Conservation (phyloP, 371 early-diverging fungal species). For the Mortierella sp. region DNA sequence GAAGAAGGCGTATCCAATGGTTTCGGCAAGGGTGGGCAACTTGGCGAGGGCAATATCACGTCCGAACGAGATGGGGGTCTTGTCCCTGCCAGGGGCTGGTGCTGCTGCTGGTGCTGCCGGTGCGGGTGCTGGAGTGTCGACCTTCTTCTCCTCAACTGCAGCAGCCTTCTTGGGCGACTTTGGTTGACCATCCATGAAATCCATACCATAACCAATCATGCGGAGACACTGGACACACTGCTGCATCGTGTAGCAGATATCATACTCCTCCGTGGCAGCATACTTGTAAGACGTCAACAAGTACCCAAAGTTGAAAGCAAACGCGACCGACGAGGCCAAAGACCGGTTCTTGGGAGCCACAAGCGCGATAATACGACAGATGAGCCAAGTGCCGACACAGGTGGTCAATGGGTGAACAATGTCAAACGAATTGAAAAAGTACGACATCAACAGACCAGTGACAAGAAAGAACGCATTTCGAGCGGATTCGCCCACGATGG, state of each 20-base stretch:
- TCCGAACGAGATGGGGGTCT: conserved; percentile 59
- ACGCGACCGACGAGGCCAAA: conserved; percentile 63
- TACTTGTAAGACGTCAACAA: conserved; percentile 70
- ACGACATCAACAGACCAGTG: conserved; percentile 67
- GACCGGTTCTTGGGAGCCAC: conserved; percentile 59
- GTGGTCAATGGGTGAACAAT: conserved; percentile 75
- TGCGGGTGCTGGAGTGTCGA: conserved; percentile 6
- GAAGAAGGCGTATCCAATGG: conserved; percentile 73
- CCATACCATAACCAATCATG: conserved; percentile 81
- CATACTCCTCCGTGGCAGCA: conserved; percentile 72
- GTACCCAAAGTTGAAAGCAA: conserved; percentile 75
- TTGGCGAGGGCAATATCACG: conserved; percentile 46
- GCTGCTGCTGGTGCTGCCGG: conserved; percentile 17
- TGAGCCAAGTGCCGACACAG: conserved; percentile 66
- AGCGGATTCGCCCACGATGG: conserved; percentile 57
- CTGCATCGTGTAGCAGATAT: conserved; percentile 81
- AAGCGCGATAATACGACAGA: conserved; percentile 57
- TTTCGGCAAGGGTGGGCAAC: conserved; percentile 67
- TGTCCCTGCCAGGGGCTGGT: conserved; percentile 25
- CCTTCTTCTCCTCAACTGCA: conserved; percentile 12
- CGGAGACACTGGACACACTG: conserved; percentile 82
- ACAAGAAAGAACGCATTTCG: conserved; percentile 68
- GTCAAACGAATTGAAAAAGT: conserved; percentile 71
- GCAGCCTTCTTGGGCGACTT: conserved; percentile 26
- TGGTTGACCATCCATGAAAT: conserved; percentile 72